Evolutionary conservation across 2,329 filamentous ascomycete genomes (phyloP), one percentile per base, ranked within the genome.

Genomic region (Colletotrichum horii): DNA sequence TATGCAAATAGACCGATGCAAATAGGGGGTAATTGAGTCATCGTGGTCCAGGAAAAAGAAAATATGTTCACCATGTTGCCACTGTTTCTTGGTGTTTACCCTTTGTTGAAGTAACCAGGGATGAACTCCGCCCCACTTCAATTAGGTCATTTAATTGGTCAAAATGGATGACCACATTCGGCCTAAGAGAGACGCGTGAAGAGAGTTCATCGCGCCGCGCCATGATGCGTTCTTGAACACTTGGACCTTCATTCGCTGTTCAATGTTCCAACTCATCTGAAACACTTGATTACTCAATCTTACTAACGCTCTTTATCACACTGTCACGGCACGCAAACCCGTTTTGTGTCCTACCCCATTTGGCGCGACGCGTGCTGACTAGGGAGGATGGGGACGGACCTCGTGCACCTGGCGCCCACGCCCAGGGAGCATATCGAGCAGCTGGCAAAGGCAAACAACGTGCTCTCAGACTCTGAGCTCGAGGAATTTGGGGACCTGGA

Each of bases 141-240:
- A 52, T 52, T 52, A 22, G 2, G 12, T 0, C 43, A 22, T 14
- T 4, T 52, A 4, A 22, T 52, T 52, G 43, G 43, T 52, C n/a
- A 0, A 22, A 52, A 14, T 8, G 14, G 43, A 1, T 8, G 2
- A 14, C 43, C 1, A 52, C 43, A 3, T 0, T 8, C 43, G n/a
- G 11, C n/a, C 6, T 0, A 52, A 22, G n/a, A 22, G 2, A 1
- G 43, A 52, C 43, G 43, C 43, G 43, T n/a, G 38, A 48, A 2
- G 38, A 48, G 38, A 48, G 38, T 52, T 52, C 43, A 52, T 22
- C 43, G 43, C 43, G 11, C 43, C 11, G n/a, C 2, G 43, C 43
- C 11, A 22, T 22, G 43, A 52, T 52, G n/a, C 6, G 19, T 48
- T 48, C 3, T 11, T 52, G 43, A 8, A 52, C 12, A 14, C n/a